Evolutionary conservation across 1,284 basidiomycete species (phyloP).

Genomic region (Ganoderma meredithae): DNA sequence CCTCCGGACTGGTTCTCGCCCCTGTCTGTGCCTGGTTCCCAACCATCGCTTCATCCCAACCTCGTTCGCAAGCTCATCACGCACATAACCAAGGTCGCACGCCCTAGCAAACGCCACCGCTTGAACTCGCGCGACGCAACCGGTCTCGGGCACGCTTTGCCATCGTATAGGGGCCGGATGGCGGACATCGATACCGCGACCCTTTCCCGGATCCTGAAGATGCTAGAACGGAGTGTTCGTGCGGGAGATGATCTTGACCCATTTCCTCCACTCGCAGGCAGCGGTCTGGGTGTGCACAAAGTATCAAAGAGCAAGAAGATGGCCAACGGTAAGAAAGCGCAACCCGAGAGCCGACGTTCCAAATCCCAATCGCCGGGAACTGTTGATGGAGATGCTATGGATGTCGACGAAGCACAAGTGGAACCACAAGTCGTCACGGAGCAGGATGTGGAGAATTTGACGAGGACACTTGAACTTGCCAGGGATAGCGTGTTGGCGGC

Average conservation of each 20-base stretch:
- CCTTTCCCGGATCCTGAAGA: slow-evolving; percentile 72
- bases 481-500: slow-evolving; percentile 80
- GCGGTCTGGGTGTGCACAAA: slow-evolving; percentile 35
- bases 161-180: slow-evolving; percentile 60
- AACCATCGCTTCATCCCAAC: slow-evolving; percentile 64
- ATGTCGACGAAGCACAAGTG: slow-evolving; percentile 34
- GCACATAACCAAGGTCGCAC: slow-evolving; percentile 68
- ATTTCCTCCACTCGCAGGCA: slow-evolving; percentile 52
- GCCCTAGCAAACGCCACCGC: slow-evolving; percentile 67
- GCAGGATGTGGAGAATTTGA: slow-evolving; percentile 59
- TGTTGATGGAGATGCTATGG: slow-evolving; percentile 41
- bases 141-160: slow-evolving; percentile 48
- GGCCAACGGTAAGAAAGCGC: slow-evolving; percentile 47
- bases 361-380: slow-evolving; percentile 39
- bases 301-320: slow-evolving; percentile 45
- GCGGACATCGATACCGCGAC: slow-evolving; percentile 68
- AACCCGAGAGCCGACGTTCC: slow-evolving; percentile 43
- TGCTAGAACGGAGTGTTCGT: slow-evolving; percentile 79
- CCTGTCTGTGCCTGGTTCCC: slow-evolving; percentile 61
- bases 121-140: slow-evolving; percentile 47
- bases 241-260: slow-evolving; percentile 77
- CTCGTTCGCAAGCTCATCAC: slow-evolving; percentile 77
- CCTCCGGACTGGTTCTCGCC: slow-evolving; percentile 72
- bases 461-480: slow-evolving; percentile 60
- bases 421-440: slow-evolving; percentile 49